Evolutionary conservation across 169 alveolate genomes (phyloP).

Genomic region (Plasmodium blacklocki): DNA sequence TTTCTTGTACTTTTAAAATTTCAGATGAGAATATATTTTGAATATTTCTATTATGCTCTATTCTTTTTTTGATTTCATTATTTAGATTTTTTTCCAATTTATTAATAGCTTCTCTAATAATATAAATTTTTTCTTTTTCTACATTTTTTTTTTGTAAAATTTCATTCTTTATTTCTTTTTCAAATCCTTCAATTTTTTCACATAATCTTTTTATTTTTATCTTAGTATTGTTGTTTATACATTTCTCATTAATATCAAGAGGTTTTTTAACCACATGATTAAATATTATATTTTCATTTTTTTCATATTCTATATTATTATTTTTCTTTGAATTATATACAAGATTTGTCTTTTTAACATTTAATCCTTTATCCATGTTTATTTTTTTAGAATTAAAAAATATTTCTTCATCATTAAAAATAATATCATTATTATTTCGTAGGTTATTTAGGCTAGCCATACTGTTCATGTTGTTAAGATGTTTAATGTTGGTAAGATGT

Average conservation of each 20-base stretch:
- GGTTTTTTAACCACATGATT: slow-evolving; percentile 9
- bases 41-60: slow-evolving; percentile 56
- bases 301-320: neutral
- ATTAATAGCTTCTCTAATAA: slow-evolving; percentile 63
- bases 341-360: neutral
- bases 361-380: slow-evolving; percentile 13
- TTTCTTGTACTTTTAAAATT: slow-evolving; percentile 61
- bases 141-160: slow-evolving; percentile 55
- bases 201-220: slow-evolving; percentile 60
- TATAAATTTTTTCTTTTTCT: slow-evolving; percentile 71
- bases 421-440: neutral
- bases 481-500: too few relatives aligned
- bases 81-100: slow-evolving; percentile 57
- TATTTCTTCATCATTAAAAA: slow-evolving; percentile 10
- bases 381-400: slow-evolving; percentile 20
- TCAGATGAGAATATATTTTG: slow-evolving; percentile 61
- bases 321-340: slow-evolving; percentile 44
- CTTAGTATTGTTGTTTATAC: slow-evolving; percentile 62
- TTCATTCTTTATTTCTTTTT: slow-evolving; percentile 71
- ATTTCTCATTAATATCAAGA: slow-evolving; percentile 37
- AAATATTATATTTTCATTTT: slow-evolving; percentile 9
- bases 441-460: neutral
- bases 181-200: slow-evolving; percentile 75
- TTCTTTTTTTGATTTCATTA: slow-evolving; percentile 63
- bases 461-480: too few relatives aligned